Evolutionary conservation across 306 rosid species (phyloP).

Genomic region (Trifolium dubium): DNA sequence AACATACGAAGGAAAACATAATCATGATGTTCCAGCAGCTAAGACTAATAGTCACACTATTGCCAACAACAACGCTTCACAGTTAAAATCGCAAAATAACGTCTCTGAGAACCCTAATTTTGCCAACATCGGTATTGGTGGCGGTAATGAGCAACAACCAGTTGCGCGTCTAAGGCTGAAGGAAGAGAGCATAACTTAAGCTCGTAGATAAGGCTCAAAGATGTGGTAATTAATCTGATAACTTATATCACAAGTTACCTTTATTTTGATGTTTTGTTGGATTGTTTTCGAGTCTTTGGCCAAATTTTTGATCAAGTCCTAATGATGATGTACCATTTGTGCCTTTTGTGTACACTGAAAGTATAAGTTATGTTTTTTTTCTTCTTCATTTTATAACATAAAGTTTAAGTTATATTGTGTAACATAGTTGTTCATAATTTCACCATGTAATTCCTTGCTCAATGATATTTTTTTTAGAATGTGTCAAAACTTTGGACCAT

Average conservation of each 20-base stretch:
- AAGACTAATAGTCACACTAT: conserved; percentile 69
- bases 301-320: conserved; percentile 49
- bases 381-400: neutral
- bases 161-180: conserved; percentile 65
- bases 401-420: conserved; percentile 24
- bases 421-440: conserved; percentile 25
- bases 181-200: conserved; percentile 71
- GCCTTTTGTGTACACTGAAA: conserved; percentile 60
- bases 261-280: conserved; percentile 31
- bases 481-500: conserved; percentile 29
- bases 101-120: conserved; percentile 44
- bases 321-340: conserved; percentile 31
- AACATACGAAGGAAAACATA: conserved; percentile 90
- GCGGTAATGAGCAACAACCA: conserved; percentile 54
- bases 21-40: conserved; percentile 86
- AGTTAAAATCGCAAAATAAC: conserved; percentile 46
- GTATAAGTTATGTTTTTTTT: conserved; percentile 33
- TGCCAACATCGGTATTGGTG: conserved; percentile 42
- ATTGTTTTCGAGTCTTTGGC: conserved; percentile 45
- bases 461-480: conserved; percentile 15
- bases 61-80: conserved; percentile 54
- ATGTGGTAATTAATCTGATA: conserved; percentile 19
- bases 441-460: conserved; percentile 23
- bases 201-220: conserved; percentile 30
- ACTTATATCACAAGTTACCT: conserved; percentile 10